Percentiles rank a stretch among this genome's conserved stretches.
Evolutionary conservation across 2,329 filamentous ascomycete species (phyloP).

Genomic region (Fusarium incarnatum): DNA sequence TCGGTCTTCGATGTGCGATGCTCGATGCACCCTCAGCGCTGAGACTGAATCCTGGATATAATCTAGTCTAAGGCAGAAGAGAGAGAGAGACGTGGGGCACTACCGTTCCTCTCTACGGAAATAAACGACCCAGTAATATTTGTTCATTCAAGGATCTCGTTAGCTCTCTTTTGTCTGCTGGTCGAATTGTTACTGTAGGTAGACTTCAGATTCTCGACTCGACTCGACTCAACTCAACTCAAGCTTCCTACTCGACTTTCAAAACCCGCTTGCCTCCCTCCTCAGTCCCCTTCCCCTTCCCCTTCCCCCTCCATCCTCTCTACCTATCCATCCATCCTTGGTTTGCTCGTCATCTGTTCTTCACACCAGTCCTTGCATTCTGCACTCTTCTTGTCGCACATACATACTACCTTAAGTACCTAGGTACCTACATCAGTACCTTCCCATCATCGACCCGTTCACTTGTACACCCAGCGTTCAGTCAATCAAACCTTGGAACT

Average conservation of each 20-base stretch:
- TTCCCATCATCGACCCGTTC: conserved; percentile 7
- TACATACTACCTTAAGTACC: neutral
- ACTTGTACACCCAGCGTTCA: conserved; percentile 1
- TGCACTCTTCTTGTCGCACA: neutral
- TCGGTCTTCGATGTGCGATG: conserved; percentile 37
- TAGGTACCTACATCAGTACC: no score
- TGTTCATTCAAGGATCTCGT: conserved; percentile 14
- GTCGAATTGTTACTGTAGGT: conserved; percentile 1
- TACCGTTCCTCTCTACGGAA: conserved; percentile 21
- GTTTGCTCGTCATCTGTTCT: conserved; percentile 8
- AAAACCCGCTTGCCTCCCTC: conserved; percentile 26
- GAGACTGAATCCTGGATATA: conserved; percentile 11
- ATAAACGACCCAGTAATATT: conserved; percentile 31
- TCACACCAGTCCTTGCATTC: neutral
- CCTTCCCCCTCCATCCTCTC: neutral
- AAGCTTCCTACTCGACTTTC: conserved; percentile 14
- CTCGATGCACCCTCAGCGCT: conserved; percentile 24
- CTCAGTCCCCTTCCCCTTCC: neutral
- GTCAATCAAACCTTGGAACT: conserved; percentile 15
- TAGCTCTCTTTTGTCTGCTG: conserved; percentile 8
- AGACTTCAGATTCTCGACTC: conserved; percentile 21
- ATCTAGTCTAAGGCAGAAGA: neutral
- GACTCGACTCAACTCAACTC: conserved; percentile 18
- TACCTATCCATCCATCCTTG: neutral
- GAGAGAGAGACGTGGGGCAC: conserved; percentile 20